Evolutionary conservation across 768 basidiomycete species (phyloP).

Genomic region (Crepidotus variabilis): DNA sequence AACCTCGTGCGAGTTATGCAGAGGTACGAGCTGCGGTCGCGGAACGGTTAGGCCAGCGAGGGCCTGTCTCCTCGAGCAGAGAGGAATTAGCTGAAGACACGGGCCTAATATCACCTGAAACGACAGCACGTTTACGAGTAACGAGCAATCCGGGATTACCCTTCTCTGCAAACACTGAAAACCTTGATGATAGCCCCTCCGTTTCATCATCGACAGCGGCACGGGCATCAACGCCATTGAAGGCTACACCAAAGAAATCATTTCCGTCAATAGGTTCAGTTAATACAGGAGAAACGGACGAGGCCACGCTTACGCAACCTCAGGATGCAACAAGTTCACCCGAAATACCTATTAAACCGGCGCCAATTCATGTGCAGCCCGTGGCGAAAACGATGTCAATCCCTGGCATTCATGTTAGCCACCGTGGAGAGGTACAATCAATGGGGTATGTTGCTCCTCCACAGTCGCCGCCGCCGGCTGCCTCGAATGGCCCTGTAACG

Average conservation of each 20-base stretch:
- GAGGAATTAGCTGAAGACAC: conserved; percentile 6
- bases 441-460: conserved; percentile 69
- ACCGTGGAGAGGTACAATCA: conserved; percentile 83
- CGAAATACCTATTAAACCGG: conserved; percentile 22
- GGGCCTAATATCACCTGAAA: conserved; percentile 12
- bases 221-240: conserved; percentile 17
- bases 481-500: conserved; percentile 9
- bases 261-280: conserved; percentile 33
- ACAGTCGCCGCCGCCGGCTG: conserved; percentile 22
- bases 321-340: conserved; percentile 6
- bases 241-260: conserved; percentile 24
- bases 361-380: conserved; percentile 73
- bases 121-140: conserved; percentile 10
- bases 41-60: conserved; percentile 52
- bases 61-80: conserved; percentile 17
- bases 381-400: conserved; percentile 81
- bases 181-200: conserved; percentile 11
- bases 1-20: conserved; percentile 58
- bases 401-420: conserved; percentile 82
- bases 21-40: conserved; percentile 76
- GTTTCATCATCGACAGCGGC: conserved; percentile 14
- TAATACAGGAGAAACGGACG: conserved; percentile 27
- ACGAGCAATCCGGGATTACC: conserved; percentile 14
- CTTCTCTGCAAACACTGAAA: conserved; percentile 17
- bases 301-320: conserved; percentile 14